Percentiles rank a stretch among this genome's conserved stretches.
These are phyloP conservation scores for Polytrichum commune DNA, from an alignment of 225 moss, liverwort and hornwort genomes.

Conservation along the genomic window DNA sequence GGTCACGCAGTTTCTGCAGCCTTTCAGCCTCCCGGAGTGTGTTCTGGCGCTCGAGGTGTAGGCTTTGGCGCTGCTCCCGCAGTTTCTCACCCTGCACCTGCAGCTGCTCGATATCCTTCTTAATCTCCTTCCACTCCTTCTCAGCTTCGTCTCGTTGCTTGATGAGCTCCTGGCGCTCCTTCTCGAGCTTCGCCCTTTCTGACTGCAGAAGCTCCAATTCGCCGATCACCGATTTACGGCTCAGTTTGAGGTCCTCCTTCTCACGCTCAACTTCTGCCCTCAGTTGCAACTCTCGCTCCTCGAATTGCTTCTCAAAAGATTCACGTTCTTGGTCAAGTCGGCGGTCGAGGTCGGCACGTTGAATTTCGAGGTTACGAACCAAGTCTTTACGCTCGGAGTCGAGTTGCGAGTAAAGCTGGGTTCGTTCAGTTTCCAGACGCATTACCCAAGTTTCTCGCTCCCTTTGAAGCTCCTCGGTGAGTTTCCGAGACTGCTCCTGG, in stretches of 20 bases:
- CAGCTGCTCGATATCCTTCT: conserved; percentile 55
- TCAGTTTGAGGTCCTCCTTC: conserved; percentile 31
- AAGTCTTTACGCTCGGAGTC: conserved; percentile 54
- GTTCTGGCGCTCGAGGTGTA: conserved; percentile 46
- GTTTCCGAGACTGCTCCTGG: conserved; percentile 33
- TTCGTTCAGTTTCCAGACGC: conserved; percentile 47
- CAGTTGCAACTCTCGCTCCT: conserved; percentile 37
- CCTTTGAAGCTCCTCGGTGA: conserved; percentile 36
- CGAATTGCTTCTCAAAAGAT: conserved; percentile 36
- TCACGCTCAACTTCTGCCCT: conserved; percentile 35
- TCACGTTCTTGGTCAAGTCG: conserved; percentile 50
- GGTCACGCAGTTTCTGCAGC: conserved; percentile 37
- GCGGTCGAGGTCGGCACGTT: conserved; percentile 43
- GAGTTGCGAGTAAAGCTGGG: conserved; percentile 40
- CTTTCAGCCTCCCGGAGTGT: conserved; percentile 28
- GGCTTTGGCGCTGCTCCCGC: conserved; percentile 55
- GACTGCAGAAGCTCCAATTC: conserved; percentile 21
- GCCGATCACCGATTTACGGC: conserved; percentile 14
- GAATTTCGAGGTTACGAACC: conserved; percentile 42
- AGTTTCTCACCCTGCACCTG: conserved; percentile 58
- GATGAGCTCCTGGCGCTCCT: conserved; percentile 39
- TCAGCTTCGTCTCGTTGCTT: conserved; percentile 54
- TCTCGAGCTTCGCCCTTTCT: conserved; percentile 50
- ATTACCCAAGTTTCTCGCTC: conserved; percentile 50
- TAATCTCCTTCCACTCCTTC: conserved; percentile 57